Evolutionary conservation across 352 stramenopile genomes (phyloP).

Genomic region (Albugo laibachii): DNA sequence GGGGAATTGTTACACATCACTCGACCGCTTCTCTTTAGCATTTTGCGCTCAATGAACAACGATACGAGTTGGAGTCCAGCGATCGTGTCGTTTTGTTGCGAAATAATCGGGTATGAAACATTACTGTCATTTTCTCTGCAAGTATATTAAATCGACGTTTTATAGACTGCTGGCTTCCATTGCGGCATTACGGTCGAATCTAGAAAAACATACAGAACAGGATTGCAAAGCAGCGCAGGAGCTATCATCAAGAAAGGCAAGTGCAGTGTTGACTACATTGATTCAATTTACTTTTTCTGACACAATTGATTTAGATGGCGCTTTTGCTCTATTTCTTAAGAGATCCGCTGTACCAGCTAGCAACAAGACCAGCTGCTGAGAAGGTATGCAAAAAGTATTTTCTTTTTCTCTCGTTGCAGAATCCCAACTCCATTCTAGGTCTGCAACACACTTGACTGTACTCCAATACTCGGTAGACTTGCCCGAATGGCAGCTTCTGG

Average conservation of each 20-base stretch:
- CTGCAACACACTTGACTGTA: constrained; percentile 33
- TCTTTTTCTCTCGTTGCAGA: not conserved
- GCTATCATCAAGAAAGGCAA: not conserved
- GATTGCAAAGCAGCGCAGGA: no score
- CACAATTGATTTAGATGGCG: constrained; percentile 24
- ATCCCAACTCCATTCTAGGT: constrained; percentile 10
- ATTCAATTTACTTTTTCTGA: not conserved
- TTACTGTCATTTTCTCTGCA: not conserved
- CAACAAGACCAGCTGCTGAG: constrained; percentile 43
- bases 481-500: constrained; percentile 48
- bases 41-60: constrained; percentile 32
- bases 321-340: constrained; percentile 69
- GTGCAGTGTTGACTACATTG: not conserved
- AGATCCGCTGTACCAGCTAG: constrained; percentile 42
- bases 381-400: constrained; percentile 18
- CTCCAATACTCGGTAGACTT: constrained; percentile 46
- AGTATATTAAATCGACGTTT: not conserved
- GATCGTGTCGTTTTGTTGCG: constrained; percentile 30
- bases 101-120: constrained; percentile 26
- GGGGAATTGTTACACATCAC: constrained; percentile 65
- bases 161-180: not conserved
- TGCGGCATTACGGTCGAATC: no score
- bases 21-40: constrained; percentile 43
- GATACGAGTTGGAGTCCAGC: constrained; percentile 41
- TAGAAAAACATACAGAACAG: no score